Conservation (phyloP, 1,139 yeast species). For the Torulaspora pretoriensis region DNA sequence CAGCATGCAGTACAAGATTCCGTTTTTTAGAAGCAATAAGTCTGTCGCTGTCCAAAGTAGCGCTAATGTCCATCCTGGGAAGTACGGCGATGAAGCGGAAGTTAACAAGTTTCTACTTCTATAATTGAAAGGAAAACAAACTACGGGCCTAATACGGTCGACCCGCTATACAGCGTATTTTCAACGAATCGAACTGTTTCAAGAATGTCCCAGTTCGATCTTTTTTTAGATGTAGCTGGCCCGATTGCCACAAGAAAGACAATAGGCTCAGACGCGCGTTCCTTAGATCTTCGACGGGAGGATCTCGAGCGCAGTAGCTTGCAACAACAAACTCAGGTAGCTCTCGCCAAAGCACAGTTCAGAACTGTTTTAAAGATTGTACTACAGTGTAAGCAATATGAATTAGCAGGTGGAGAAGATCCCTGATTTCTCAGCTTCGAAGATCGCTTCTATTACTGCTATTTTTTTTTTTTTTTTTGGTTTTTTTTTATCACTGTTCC, state of each 20-base stretch:
- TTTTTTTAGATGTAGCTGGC: constrained; percentile 9
- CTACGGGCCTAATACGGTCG: neutral
- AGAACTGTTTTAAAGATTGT: no score
- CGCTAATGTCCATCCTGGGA: constrained; percentile 25
- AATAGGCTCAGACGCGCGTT: neutral
- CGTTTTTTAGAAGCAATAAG: constrained; percentile 53
- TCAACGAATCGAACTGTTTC: neutral
- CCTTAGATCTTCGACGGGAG: neutral
- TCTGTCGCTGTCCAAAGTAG: constrained; percentile 62
- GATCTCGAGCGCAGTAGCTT: neutral
- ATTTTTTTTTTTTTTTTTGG: neutral
- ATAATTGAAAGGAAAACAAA: neutral
- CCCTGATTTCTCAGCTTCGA: no score
- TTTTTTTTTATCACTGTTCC: neutral
- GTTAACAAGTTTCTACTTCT: constrained; percentile 1
- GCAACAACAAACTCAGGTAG: no score
- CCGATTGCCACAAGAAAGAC: neutral
- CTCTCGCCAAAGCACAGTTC: neutral
- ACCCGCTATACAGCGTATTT: neutral
- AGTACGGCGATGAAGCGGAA: constrained; percentile 10
- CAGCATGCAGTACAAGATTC: constrained; percentile 68
- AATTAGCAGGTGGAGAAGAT: no score
- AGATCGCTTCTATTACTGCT: neutral
- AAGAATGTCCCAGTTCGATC: neutral
- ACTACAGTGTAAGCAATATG: no score